phyloP scores from a whole-genome alignment of 768 basidiomycete species.

The Pisolithus orientalis region DNA sequence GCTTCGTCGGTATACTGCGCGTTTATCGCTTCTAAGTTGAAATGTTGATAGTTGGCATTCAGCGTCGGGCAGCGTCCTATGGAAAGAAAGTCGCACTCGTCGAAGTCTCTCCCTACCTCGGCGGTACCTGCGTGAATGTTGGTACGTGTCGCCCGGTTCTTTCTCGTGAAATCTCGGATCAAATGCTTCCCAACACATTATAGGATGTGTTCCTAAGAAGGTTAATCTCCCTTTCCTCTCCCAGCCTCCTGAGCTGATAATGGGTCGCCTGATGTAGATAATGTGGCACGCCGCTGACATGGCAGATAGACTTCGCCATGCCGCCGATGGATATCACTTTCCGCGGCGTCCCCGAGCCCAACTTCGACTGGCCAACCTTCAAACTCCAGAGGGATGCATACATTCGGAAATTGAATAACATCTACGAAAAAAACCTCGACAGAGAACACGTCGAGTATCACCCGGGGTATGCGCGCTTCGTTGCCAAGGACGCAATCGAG shows the following conservation, averaged over 20 bases:
- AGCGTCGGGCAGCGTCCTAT: conserved; percentile 89
- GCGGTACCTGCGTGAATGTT: conserved; percentile 98
- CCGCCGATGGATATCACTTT: conserved; percentile 70
- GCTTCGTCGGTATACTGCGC: conserved; percentile 67
- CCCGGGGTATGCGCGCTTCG: conserved; percentile 68
- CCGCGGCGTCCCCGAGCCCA: conserved; percentile 47
- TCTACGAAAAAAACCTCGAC: conserved; percentile 85
- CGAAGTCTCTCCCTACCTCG: conserved; percentile 67
- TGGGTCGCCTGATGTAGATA: conserved; percentile 44
- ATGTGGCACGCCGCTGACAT: conserved; percentile 98
- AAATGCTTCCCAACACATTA: conserved; percentile 6
- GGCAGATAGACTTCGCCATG: conserved; percentile 76
- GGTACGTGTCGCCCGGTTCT: conserved; percentile 44
- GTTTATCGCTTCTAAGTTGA: background rate
- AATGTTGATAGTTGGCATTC: background rate
- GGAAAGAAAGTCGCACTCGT: conserved; percentile 92
- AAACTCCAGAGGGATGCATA: conserved; percentile 96
- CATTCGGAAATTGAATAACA: conserved; percentile 80
- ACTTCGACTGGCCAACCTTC: conserved; percentile 87
- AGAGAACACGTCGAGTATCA: conserved; percentile 88
- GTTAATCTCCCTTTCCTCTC: conserved; percentile 26
- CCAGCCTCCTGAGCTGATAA: background rate
- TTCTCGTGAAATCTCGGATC: background rate
- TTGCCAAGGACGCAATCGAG: conserved; percentile 63
- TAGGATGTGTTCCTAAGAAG: conserved; percentile 98